Base-by-base conservation (phyloP, 1,139 yeast species). In the Yamadazyma blattariae region DNA sequence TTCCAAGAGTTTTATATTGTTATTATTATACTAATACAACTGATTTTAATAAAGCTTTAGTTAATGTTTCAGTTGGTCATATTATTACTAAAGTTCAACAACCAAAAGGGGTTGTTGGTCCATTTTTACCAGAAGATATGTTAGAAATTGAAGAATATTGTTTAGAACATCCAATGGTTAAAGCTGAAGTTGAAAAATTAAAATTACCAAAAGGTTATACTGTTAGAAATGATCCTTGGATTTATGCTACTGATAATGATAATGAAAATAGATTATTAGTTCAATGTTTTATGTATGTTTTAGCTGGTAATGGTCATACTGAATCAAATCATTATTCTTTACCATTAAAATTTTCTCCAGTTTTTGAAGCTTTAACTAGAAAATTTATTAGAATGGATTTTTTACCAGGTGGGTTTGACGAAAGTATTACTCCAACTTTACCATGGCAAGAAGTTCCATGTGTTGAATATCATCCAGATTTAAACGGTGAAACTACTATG, bases 281-380 rank as follows among this genome's bases (percentile, higher is more conserved):
- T 48, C 92, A 84, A 65, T 78, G 82, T 58, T 82, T 81, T 66
- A 81, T 84, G 81, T 87, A 87, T 61, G 75, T 88, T 44, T 78
- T 78, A 53, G 79, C 79, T 42, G 78, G 77, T 40, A 68, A 80
- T 53, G 75, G 74, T 24, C 92, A 86, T 57, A 62, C 77, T 24
- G 95, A 87, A 59, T 80, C 90, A 12, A 87, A 87, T 67, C 90
- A 85, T 56, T 87, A 87, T 61, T 82, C 95, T 10, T 70, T 84
- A 51, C 96, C 96, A 19, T 69, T 86, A 57, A 84, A 82, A 51
- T 84, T 85, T 54, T 82, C 88, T 10, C 95, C 92, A 9, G 89
- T 87, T 27, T 83, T 82, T 52, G 90, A 85, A 53, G 74, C 79
- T 44, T 64, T 78, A 50, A 71, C 86, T 40, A 64, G 65, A 48